Evolutionary conservation across 177 flowering plant genomes (phyloP).

Genomic region (Telopea speciosissima): DNA sequence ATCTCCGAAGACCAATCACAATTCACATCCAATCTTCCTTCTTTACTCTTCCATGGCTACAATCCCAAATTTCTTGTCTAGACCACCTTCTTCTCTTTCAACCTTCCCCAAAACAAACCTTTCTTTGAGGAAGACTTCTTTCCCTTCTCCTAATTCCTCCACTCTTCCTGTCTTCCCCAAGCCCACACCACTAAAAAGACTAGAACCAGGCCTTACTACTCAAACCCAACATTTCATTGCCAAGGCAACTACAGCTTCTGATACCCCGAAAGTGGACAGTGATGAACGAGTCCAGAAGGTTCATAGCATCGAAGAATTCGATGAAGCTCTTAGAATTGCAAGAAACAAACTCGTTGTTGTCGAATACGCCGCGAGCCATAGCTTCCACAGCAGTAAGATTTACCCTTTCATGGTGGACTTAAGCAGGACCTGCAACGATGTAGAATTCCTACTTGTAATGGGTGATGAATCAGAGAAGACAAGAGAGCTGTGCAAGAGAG

Average conservation of each 20-base stretch:
- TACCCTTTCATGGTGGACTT: slow-evolving; percentile 93
- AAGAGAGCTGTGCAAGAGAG: slow-evolving; percentile 52
- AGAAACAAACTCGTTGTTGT: slow-evolving; percentile 78
- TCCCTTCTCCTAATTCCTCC: slow-evolving; percentile 1
- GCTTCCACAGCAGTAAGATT: slow-evolving; percentile 45
- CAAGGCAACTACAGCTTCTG: slow-evolving; percentile 28
- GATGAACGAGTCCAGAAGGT: slow-evolving; percentile 58
- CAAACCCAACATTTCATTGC: slow-evolving; percentile 2
- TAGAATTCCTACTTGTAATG: slow-evolving; percentile 73
- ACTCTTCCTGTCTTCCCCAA: slow-evolving; percentile 11
- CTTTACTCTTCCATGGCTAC: slow-evolving; percentile 17
- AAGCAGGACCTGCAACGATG: slow-evolving; percentile 75
- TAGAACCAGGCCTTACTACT: neutral
- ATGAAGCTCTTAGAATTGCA: slow-evolving; percentile 51
- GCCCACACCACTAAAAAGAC: slow-evolving; percentile 10
- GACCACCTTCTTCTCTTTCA: slow-evolving; percentile 10
- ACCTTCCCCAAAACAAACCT: slow-evolving; percentile 10
- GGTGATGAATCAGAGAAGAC: slow-evolving; percentile 79
- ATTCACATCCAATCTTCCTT: neutral
- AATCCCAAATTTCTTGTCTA: slow-evolving; percentile 11
- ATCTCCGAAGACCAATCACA: slow-evolving; percentile 5
- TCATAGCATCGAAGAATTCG: slow-evolving; percentile 68
- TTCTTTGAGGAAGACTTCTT: slow-evolving; percentile 1
- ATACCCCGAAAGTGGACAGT: slow-evolving; percentile 18
- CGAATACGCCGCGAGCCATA: slow-evolving; percentile 64